Evolutionary conservation across 371 early-diverging fungal species (phyloP).

Genomic region (Mortierella sp.): DNA sequence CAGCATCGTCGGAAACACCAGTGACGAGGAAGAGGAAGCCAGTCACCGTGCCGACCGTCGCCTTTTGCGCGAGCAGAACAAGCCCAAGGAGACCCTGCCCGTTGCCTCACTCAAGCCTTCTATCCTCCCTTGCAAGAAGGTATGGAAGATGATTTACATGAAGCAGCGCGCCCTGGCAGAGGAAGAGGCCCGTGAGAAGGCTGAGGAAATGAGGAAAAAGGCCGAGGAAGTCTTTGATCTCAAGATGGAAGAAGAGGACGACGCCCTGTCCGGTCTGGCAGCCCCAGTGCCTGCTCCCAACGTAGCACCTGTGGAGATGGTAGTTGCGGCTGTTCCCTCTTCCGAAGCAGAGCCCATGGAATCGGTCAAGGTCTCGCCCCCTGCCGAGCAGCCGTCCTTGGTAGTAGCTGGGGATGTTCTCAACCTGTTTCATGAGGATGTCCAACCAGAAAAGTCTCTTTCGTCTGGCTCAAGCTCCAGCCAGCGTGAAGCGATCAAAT

Average conservation of each 20-base stretch:
- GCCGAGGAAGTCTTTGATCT: conserved; percentile 57
- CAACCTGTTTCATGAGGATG: conserved; percentile 47
- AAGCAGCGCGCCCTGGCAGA: conserved; percentile 52
- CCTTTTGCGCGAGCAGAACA: conserved; percentile 32
- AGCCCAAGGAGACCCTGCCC: conserved; percentile 40
- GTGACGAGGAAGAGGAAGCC: conserved; percentile 46
- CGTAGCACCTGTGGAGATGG: not conserved
- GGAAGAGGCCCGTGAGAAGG: conserved; percentile 47
- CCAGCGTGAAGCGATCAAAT: not conserved
- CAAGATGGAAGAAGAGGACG: conserved; percentile 50
- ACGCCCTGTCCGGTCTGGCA: not conserved
- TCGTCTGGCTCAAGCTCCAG: not conserved
- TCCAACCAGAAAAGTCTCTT: conserved; percentile 25
- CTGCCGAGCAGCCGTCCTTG: conserved; percentile 25
- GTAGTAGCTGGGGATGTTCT: conserved; percentile 42
- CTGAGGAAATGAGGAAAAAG: conserved; percentile 52
- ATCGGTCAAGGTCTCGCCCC: not conserved
- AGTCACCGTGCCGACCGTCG: conserved; percentile 18
- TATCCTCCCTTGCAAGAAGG: conserved; percentile 46
- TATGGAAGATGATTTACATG: conserved; percentile 55
- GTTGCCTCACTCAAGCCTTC: conserved; percentile 34
- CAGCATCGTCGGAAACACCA: conserved; percentile 51
- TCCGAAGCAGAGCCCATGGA: not conserved
- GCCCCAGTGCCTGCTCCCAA: conserved; percentile 4
- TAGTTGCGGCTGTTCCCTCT: not conserved